Conservation (phyloP, 495 filamentous ascomycete species). For the Pseudoneurospora amorphoporcata region DNA sequence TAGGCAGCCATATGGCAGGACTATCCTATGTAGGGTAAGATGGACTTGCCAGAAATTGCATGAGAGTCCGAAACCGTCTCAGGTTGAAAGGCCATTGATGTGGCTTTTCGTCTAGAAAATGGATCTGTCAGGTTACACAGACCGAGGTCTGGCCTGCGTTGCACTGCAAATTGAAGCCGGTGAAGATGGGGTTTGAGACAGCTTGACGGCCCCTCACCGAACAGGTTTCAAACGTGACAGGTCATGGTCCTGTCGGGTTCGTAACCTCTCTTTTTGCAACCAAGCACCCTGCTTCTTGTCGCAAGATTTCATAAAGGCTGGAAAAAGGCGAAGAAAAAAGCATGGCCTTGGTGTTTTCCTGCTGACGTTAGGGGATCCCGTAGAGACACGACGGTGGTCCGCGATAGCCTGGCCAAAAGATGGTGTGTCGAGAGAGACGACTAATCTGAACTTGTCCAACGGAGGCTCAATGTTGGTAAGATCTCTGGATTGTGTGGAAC, state of each 20-base stretch:
- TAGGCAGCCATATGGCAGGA: background rate
- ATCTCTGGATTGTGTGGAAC: background rate
- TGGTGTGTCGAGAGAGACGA: background rate
- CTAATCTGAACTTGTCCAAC: background rate
- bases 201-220: background rate
- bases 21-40: background rate
- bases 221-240: background rate
- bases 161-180: background rate
- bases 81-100: background rate
- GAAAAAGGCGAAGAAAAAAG: background rate
- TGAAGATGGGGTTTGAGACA: background rate
- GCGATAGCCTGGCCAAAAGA: background rate
- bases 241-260: background rate
- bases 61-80: background rate
- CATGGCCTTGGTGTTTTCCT: background rate
- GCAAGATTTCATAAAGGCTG: background rate
- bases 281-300: background rate
- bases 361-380: background rate
- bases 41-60: background rate
- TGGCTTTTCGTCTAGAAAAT: background rate
- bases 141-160: background rate
- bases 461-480: background rate
- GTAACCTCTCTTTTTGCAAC: background rate
- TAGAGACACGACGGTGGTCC: background rate
- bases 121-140: background rate